Evolutionary conservation across 345 rosid species (phyloP).

Genomic region (Eucalyptus curtisii): DNA sequence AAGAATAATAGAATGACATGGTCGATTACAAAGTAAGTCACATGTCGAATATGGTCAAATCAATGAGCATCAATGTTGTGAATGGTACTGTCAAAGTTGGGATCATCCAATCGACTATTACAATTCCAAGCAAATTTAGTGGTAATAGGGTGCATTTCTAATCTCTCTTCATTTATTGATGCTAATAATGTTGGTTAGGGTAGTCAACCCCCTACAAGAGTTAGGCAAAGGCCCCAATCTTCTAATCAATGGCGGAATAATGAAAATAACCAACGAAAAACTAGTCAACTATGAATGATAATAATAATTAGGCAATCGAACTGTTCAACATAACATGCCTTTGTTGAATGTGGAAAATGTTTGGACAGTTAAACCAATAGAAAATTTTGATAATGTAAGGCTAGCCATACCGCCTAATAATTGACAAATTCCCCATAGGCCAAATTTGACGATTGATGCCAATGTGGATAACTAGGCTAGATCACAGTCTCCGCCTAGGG

Average conservation of each 20-base stretch:
- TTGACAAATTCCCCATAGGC: too few relatives aligned
- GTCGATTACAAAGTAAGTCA: fast-evolving
- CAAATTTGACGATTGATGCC: too few relatives aligned
- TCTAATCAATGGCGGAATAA: too few relatives aligned
- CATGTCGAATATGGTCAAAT: fast-evolving
- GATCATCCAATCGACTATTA: fast-evolving
- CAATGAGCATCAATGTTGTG: background rate
- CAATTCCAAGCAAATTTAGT: background rate
- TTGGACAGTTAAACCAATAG: too few relatives aligned
- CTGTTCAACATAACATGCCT: too few relatives aligned
- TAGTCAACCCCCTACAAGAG: background rate
- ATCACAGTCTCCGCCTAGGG: too few relatives aligned
- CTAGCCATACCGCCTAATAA: too few relatives aligned
- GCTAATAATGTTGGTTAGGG: background rate
- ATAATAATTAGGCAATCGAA: too few relatives aligned
- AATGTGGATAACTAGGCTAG: too few relatives aligned
- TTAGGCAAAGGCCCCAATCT: background rate
- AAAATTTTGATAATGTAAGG: too few relatives aligned
- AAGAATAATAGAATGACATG: background rate
- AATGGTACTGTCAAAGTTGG: background rate
- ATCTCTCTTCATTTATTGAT: background rate
- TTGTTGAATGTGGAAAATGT: too few relatives aligned
- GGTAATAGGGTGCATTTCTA: background rate
- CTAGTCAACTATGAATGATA: too few relatives aligned
- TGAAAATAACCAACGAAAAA: background rate